Percentiles rank a stretch among this genome's conserved stretches.
phyloP scores from a whole-genome alignment of 1,284 basidiomycete genomes.

The Spongispora temasekensis region DNA sequence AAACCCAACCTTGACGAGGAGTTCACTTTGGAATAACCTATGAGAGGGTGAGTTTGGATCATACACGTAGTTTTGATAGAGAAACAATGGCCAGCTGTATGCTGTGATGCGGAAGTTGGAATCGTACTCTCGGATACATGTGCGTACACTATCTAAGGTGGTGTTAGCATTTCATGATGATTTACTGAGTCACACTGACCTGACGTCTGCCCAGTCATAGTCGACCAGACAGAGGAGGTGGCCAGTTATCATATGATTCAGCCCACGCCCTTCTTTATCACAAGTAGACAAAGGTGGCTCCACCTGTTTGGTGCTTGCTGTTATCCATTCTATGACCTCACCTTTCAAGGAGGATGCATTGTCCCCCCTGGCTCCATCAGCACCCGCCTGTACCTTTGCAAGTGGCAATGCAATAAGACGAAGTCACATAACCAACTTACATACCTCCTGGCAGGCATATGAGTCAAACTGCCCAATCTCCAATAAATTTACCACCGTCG shows the following conservation, averaged over 20 bases:
- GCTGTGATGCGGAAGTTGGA: background rate
- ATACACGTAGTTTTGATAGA: background rate
- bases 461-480: background rate
- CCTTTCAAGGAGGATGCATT: conserved; percentile 4
- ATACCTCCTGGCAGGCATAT: background rate
- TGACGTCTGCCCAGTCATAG: background rate
- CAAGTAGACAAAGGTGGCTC: background rate
- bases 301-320: too few relatives aligned
- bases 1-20: background rate
- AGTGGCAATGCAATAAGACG: background rate
- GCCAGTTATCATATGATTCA: background rate
- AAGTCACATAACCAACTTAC: background rate
- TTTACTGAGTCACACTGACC: too few relatives aligned
- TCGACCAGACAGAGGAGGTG: background rate
- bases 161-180: background rate
- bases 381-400: background rate
- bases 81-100: background rate
- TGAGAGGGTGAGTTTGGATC: background rate
- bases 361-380: conserved; percentile 8
- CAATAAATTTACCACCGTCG: background rate
- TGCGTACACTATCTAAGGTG: background rate
- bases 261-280: background rate
- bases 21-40: background rate
- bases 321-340: conserved; percentile 2
- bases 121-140: background rate